phyloP scores from a whole-genome alignment of 225 moss, liverwort and hornwort species.

The Takakia lepidozioides region DNA sequence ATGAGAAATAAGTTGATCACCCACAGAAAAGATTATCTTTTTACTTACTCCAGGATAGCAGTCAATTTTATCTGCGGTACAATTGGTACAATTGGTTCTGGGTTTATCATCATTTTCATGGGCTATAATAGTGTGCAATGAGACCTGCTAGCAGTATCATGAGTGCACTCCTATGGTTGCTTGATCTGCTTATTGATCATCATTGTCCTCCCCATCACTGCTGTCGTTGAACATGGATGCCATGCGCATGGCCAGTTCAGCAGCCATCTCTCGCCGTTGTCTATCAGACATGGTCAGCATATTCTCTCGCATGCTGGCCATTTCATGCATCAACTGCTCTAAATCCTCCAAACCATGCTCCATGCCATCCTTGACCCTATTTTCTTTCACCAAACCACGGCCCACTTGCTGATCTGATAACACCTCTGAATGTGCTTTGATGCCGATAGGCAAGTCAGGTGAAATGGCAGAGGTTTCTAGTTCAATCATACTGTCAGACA shows the following conservation, averaged over 20 bases:
- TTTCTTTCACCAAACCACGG: constrained; percentile 9
- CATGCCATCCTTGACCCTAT: constrained; percentile 15
- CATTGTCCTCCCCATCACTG: constrained; percentile 41
- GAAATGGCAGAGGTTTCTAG: constrained; percentile 15
- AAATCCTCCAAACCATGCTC: constrained; percentile 50
- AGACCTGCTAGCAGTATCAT: no score
- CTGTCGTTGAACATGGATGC: constrained; percentile 86
- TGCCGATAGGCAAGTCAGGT: no score
- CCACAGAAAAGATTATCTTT: no score
- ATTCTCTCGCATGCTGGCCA: constrained; percentile 83
- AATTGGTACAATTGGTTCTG: no score
- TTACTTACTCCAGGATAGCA: no score
- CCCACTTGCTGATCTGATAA: constrained; percentile 12
- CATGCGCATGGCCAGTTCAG: constrained; percentile 88
- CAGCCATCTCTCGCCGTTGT: constrained; percentile 81
- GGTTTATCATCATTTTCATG: no score
- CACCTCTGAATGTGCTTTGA: constrained; percentile 7
- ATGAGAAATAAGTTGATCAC: no score
- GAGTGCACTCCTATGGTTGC: no score
- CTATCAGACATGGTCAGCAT: constrained; percentile 83
- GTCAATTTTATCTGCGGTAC: no score
- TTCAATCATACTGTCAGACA: constrained; percentile 22
- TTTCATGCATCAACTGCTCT: constrained; percentile 87
- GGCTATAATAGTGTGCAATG: constrained; percentile 4
- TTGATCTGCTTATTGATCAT: constrained; percentile 14